Conservation (phyloP, 2,329 filamentous ascomycete species). For the Dendrostoma leiphaemia region DNA sequence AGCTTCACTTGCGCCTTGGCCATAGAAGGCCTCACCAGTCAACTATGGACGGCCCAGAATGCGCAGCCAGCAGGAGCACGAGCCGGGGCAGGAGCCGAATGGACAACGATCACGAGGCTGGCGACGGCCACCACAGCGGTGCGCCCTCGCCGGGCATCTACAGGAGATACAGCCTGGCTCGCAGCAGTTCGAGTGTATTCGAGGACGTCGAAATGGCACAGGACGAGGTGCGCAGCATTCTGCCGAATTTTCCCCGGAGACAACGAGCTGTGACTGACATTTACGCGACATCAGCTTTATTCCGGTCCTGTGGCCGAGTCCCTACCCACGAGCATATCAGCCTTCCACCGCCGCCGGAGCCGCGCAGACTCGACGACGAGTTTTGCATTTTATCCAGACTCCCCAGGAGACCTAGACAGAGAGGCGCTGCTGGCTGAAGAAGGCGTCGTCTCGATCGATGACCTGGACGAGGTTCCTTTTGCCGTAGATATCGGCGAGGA, state of each 20-base stretch:
- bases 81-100: conserved; percentile 1
- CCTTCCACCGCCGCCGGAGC: conserved; percentile 75
- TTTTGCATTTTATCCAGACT: conserved; percentile 84
- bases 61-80: conserved; percentile 3
- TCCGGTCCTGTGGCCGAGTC: conserved; percentile 93
- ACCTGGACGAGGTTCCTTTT: conserved; percentile 40
- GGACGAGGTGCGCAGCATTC: conserved; percentile 70
- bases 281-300: conserved; percentile 58
- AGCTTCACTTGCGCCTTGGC: neutral
- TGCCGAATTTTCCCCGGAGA: neutral
- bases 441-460: conserved; percentile 29
- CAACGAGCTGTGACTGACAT: conserved; percentile 17
- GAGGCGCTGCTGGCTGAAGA: conserved; percentile 24
- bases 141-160: conserved; percentile 45
- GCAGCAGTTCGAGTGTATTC: conserved; percentile 77
- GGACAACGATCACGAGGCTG: conserved; percentile 17
- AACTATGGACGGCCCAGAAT: conserved; percentile 15
- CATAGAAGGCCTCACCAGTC: neutral
- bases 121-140: conserved; percentile 22
- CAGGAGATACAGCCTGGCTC: conserved; percentile 64
- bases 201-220: conserved; percentile 99
- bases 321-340: conserved; percentile 89
- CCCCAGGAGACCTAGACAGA: conserved; percentile 40
- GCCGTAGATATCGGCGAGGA: conserved; percentile 38
- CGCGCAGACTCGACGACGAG: conserved; percentile 83